Evolutionary conservation across 2,329 filamentous ascomycete genomes (phyloP), one percentile per base, ranked within the genome.

Genomic region (Alternaria rosae): DNA sequence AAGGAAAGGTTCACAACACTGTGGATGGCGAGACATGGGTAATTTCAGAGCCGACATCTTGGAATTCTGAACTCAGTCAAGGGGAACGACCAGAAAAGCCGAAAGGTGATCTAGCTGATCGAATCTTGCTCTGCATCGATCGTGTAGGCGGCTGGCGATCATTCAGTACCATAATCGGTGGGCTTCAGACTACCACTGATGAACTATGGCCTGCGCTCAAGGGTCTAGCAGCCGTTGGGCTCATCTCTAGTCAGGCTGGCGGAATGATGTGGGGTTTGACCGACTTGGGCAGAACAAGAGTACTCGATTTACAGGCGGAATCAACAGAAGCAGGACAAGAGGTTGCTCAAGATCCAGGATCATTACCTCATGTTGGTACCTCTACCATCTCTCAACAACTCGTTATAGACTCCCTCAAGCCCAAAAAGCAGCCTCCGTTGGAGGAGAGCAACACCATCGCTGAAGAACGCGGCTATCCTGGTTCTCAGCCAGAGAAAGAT

Each of bases 11-110:
- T 11, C 69, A 71, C 23, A 68, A 61, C 17, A 73, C 68, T 28
- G 26, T 68, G 12, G 58, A 68, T 9, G 30, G 25, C 1, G 32
- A 54, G 17, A 73, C 66, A 2, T 71, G 70, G 70, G 69, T 71
- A 1, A 30, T n/a, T n/a, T n/a, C n/a, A n/a, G n/a, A n/a, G n/a
- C n/a, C n/a, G n/a, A n/a, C n/a, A n/a, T n/a, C n/a, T n/a, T n/a
- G n/a, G n/a, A n/a, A n/a, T n/a, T n/a, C n/a, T n/a, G n/a, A n/a
- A n/a, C n/a, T n/a, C n/a, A n/a, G n/a, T n/a, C 43, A 26, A 47
- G 15, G 7, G 23, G 4, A n/a, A 2, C 32, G 8, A n/a, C 13
- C 32, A 38, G 15, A n/a, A 6, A 5, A 38, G 12, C 32, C 20
- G 4, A 21, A 6, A 17, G 13, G 23, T 45, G 17, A 1, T 45